Base-by-base conservation (phyloP, 768 basidiomycete species). In the Boletus edulis region DNA sequence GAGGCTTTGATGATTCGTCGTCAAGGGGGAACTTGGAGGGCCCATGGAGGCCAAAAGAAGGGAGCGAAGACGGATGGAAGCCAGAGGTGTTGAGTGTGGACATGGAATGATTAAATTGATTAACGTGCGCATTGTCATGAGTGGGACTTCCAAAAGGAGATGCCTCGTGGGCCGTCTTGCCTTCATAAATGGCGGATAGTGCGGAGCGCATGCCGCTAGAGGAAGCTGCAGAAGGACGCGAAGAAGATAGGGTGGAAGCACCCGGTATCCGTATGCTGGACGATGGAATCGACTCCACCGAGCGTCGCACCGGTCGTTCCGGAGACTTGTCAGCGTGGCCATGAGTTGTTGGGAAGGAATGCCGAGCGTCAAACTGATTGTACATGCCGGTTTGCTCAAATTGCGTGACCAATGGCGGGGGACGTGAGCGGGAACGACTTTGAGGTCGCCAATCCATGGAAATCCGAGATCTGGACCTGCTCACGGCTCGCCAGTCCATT, bases 401-500 rank as follows among this genome's bases (percentile, higher is more conserved):
- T 46, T 75, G 72, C 11, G 71, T 70, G 52, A 72, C 70, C 24
- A 79, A 64, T 59, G 84, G 82, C 31, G 88, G 84, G 18, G 88
- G 86, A 37, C 91, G 81, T 42, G 89, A 90, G 50, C 87, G 83
- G 31, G 89, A 91, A 51, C 88, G 85, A 71, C 83, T 86, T 49
- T 84, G 73, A 34, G 89, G 86, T 53, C 87, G 78, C 93, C 93
- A 94, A 69, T 95, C 93, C 90, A 95, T 93, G 20, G 89, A 86
- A 62, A 87, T 86, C 22, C 94, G 84, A 14, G 94, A 95, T 63
- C 93, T 82, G 24, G 94, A 96, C 59, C 94, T 81, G 72, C 92
- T 94, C 68, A 93, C 84, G 32, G 90, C 86, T 46, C 93, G 81
- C 94, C 94, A 97, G 66, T 96, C 94, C 94, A 97, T 97, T 27